phyloP scores from a whole-genome alignment of 176 grass and related monocot species.

The Triticum turgidum region DNA sequence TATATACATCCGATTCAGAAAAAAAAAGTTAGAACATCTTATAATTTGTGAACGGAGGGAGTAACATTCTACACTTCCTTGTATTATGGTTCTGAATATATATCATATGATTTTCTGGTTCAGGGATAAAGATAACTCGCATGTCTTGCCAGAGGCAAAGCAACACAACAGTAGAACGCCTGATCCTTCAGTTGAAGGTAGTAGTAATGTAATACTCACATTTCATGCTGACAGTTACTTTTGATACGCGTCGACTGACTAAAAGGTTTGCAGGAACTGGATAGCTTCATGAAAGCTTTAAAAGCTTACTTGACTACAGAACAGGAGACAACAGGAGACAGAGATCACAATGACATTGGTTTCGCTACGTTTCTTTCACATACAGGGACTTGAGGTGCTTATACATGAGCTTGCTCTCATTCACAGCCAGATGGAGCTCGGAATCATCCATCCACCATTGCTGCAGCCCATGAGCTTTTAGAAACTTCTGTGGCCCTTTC shows the following conservation, averaged over 20 bases:
- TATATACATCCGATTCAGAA: no score
- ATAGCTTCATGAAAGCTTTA: not conserved
- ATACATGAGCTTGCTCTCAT: slow-evolving; percentile 73
- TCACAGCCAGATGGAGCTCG: slow-evolving; percentile 60
- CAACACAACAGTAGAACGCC: not conserved
- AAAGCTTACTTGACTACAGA: not conserved
- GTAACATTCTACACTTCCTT: no score
- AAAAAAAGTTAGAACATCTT: no score
- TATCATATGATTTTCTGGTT: no score
- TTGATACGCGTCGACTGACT: not conserved
- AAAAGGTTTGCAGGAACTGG: not conserved
- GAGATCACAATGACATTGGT: not conserved
- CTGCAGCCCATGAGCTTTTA: slow-evolving; percentile 87
- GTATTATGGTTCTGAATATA: no score
- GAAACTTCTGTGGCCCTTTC: slow-evolving; percentile 64
- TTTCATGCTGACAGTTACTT: not conserved
- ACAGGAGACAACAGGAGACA: not conserved
- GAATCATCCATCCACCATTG: slow-evolving; percentile 85
- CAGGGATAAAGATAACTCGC: no score
- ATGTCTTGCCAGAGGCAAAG: no score
- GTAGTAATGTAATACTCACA: not conserved
- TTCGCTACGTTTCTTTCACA: slow-evolving; percentile 35
- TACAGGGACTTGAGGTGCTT: slow-evolving; percentile 82
- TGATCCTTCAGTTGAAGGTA: not conserved
- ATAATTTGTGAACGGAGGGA: no score